A percentile compares a stretch with the other conserved stretches of the same genome.
Conservation (phyloP, 2,329 filamentous ascomycete genomes). For the Pseudocercospora eumusae region DNA sequence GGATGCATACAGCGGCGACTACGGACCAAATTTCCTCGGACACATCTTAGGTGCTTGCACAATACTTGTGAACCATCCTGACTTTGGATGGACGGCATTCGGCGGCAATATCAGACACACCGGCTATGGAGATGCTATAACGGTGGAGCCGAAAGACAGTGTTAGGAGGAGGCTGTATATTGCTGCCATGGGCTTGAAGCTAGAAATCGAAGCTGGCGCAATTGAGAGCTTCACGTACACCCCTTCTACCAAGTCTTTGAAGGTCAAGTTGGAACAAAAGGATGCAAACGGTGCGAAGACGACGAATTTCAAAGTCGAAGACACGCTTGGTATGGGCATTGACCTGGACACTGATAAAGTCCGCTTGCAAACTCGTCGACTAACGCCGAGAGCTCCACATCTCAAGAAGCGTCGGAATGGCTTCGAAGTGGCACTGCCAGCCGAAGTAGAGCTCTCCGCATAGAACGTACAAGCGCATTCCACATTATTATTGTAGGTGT, state of each 20-base stretch:
- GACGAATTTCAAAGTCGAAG: not conserved
- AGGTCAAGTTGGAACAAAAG: conserved; percentile 12
- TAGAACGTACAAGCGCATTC: not conserved
- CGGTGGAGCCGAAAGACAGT: conserved; percentile 49
- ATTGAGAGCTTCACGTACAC: conserved; percentile 46
- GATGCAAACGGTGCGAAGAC: not conserved
- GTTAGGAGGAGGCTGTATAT: conserved; percentile 54
- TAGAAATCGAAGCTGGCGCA: conserved; percentile 49
- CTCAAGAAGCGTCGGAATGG: not conserved
- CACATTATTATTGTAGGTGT: too few species aligned
- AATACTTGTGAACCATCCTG: conserved; percentile 51
- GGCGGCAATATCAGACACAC: conserved; percentile 47
- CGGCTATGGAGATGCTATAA: conserved; percentile 30
- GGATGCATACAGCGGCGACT: conserved; percentile 61
- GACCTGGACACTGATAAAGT: not conserved
- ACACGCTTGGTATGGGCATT: conserved; percentile 3
- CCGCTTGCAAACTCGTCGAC: not conserved
- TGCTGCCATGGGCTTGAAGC: conserved; percentile 47
- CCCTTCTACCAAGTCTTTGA: conserved; percentile 33
- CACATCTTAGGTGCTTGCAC: conserved; percentile 53
- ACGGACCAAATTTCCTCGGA: conserved; percentile 58
- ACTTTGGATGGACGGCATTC: conserved; percentile 53
- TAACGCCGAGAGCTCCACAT: not conserved
- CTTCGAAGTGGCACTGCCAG: not conserved
- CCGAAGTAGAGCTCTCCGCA: not conserved